Base-by-base conservation (phyloP, 805 yeast species). In the Teunomyces gatunensis region DNA sequence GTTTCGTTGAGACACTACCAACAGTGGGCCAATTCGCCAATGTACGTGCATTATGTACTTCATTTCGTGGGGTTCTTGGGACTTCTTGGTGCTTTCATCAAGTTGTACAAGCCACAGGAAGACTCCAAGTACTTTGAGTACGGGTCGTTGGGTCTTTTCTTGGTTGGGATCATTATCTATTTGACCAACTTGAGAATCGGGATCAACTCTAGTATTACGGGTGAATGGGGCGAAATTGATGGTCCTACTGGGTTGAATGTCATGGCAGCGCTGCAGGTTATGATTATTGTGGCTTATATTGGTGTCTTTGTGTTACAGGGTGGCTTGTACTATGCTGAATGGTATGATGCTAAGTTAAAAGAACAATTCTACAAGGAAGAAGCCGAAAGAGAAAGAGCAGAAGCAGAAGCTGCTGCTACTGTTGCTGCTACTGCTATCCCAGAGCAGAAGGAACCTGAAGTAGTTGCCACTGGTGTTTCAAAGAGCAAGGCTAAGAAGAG, bases 181-280 rank as follows among this genome's bases (percentile, higher is more conserved):
- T 72, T 92, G 59, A 86, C 96, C 52, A 94, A 94, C 71, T 74
- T 92, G 55, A 79, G 89, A 61, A 81, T 87, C 45, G 98, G 98
- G 46, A 73, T 84, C 34, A 78, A 78, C 55, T 80, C 91, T 47
- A 80, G 89, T 46, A 57, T 81, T 23, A 67, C 78, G 48, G 91
- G 90, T 39, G 74, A 81, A 50, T 92, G 98, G 98, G 98, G 97
- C 55, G 98, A 92, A 44, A 96, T 94, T 44, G 88, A 87, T 59
- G 82, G 79, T 63, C 75, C 76, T 51, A 88, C 96, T 18, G 98
- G 98, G 27, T 69, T 92, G 59, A 89, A 88, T 54, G 96, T 94
- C 34, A 80, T 94, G 60, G 97, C 94, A 35, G 97, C 98, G 4
- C 84, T 94, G 25, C 85, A 85, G 67, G 78, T 85, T 33, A 84